A percentile compares a stretch with the other conserved stretches of the same genome.
These are phyloP conservation scores for Trifolium repens DNA, from an alignment of 306 rosid species.

Conservation along the genomic window DNA sequence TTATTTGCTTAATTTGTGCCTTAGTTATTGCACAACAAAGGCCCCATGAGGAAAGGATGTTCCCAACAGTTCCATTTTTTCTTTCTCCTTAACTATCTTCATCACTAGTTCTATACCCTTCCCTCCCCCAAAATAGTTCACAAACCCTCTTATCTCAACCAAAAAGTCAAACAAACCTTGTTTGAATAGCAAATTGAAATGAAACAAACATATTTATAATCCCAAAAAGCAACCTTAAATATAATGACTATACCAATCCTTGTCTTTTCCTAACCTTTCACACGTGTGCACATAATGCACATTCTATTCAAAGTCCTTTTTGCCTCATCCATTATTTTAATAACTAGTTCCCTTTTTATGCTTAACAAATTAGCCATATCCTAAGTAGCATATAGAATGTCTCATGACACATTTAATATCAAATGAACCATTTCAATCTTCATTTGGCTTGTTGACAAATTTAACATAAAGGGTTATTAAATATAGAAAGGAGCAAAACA, in stretches of 20 bases:
- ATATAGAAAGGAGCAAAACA: not conserved
- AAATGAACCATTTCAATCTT: slow-evolving; percentile 25
- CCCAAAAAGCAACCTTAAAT: slow-evolving; percentile 36
- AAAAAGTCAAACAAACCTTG: slow-evolving; percentile 32
- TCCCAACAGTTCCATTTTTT: slow-evolving; percentile 35
- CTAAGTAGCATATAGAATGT: slow-evolving; percentile 44
- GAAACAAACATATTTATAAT: not conserved
- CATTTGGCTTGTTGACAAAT: slow-evolving; percentile 17
- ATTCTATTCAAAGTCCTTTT: slow-evolving; percentile 24
- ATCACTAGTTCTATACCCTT: slow-evolving; percentile 39
- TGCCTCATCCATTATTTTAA: slow-evolving; percentile 27
- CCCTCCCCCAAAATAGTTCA: slow-evolving; percentile 45
- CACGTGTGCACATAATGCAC: slow-evolving; percentile 11
- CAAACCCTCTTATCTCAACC: not conserved
- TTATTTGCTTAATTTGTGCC: slow-evolving; percentile 50
- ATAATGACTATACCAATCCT: slow-evolving; percentile 31
- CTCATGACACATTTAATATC: slow-evolving; percentile 43
- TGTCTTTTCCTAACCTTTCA: slow-evolving; percentile 39
- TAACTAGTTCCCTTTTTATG: slow-evolving; percentile 37
- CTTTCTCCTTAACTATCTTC: not conserved
- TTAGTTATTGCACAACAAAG: slow-evolving; percentile 39
- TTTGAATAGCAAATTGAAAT: slow-evolving; percentile 28
- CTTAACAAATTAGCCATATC: slow-evolving; percentile 42
- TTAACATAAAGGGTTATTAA: not conserved
- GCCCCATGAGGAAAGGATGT: slow-evolving; percentile 48